These are phyloP conservation scores for Skeletonema menzelii DNA, from an alignment of 108 stramenopile species.

Conservation along the genomic window DNA sequence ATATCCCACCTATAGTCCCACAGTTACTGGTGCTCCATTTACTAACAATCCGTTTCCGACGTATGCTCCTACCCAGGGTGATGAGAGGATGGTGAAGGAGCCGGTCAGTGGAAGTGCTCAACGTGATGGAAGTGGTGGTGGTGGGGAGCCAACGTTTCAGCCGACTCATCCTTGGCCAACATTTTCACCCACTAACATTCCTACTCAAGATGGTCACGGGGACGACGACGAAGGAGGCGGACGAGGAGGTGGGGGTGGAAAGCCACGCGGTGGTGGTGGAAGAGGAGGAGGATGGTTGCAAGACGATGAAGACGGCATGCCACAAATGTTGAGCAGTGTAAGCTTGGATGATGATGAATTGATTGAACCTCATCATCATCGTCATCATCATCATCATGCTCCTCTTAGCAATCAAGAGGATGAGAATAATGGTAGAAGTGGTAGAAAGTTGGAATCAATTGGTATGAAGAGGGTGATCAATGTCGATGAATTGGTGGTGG, in stretches of 20 bases:
- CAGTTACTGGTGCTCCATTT: not conserved
- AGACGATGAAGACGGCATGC: not conserved
- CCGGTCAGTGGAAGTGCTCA: not conserved
- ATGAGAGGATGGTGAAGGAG: not conserved
- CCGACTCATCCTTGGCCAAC: not conserved
- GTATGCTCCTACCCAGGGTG: not conserved
- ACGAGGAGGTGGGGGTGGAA: conserved; percentile 10
- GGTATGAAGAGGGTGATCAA: not conserved
- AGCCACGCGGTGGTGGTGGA: not conserved
- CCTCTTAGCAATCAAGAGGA: too few relatives aligned
- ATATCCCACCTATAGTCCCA: not conserved
- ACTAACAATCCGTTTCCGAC: not conserved
- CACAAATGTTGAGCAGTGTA: too few relatives aligned
- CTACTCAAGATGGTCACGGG: conserved; percentile 20
- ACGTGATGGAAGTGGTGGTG: not conserved
- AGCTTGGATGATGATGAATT: not conserved
- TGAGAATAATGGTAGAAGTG: not conserved
- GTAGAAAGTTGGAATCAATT: not conserved
- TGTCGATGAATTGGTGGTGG: not conserved
- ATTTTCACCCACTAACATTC: conserved; percentile 3
- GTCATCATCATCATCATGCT: not conserved
- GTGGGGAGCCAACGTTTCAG: not conserved
- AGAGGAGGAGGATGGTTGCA: not conserved
- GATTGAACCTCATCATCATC: not conserved
- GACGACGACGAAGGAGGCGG: too few relatives aligned